Conservation (phyloP, 768 basidiomycete genomes). For the Auricularia sp. region DNA sequence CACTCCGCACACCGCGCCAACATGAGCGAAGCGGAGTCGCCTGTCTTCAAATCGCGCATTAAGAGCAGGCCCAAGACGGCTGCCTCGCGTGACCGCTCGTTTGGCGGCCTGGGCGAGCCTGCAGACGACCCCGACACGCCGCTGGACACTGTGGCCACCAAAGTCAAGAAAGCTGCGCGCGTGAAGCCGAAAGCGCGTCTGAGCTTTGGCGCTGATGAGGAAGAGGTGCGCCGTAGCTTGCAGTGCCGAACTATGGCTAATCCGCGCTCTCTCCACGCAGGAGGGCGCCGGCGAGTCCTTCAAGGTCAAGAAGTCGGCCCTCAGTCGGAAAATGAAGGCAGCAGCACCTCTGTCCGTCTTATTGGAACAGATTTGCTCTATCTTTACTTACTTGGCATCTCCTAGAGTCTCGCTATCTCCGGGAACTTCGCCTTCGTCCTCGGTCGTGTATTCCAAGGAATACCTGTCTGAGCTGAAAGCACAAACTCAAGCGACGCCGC, state of each 20-base stretch:
- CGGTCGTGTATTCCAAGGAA: conserved; percentile 60
- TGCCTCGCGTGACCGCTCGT: neutral
- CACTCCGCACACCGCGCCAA: neutral
- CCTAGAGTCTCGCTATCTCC: neutral
- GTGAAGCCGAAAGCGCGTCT: conserved; percentile 54
- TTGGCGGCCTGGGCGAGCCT: neutral
- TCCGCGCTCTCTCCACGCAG: conserved; percentile 23
- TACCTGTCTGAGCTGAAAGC: conserved; percentile 74
- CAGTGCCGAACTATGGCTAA: conserved; percentile 17
- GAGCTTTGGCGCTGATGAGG: conserved; percentile 67
- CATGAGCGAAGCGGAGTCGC: neutral
- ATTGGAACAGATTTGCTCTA: neutral
- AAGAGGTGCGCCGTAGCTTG: conserved; percentile 33
- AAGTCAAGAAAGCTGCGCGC: conserved; percentile 59
- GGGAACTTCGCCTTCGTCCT: conserved; percentile 15
- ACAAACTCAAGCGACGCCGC: conserved; percentile 47
- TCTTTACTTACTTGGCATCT: neutral
- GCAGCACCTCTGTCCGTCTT: neutral
- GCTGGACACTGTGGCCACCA: conserved; percentile 50
- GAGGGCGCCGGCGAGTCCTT: conserved; percentile 55
- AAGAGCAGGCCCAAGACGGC: neutral
- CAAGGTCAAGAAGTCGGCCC: conserved; percentile 68
- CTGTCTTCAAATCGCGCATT: neutral
- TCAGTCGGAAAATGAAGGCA: conserved; percentile 44
- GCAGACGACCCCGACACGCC: conserved; percentile 31